Evolutionary conservation across 192 early-diverging fungal genomes (phyloP).

Genomic region (Spizellomyces punctatus): DNA sequence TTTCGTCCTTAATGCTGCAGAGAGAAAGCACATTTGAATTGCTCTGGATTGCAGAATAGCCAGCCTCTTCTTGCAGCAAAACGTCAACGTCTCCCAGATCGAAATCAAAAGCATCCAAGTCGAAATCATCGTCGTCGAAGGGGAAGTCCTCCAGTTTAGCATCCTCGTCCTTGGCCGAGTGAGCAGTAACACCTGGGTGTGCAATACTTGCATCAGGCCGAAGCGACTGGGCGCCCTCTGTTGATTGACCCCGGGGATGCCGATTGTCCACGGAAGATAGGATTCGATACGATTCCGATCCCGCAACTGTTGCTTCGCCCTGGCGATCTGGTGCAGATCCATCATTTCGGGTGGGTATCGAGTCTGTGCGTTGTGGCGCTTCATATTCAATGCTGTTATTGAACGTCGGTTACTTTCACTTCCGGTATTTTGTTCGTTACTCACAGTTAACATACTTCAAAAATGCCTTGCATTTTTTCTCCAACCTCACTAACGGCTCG

Average conservation of each 20-base stretch:
- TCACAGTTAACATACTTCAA: no score
- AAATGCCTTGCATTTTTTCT: neutral
- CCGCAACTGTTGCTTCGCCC: no score
- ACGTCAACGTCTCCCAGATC: neutral
- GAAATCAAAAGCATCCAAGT: neutral
- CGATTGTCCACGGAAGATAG: neutral
- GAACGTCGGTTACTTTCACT: no score
- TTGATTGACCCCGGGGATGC: neutral
- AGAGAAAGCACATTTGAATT: neutral
- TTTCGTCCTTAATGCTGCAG: no score
- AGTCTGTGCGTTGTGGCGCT: no score
- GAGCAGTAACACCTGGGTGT: neutral
- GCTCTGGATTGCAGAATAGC: neutral
- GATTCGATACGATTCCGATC: no score
- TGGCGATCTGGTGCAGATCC: no score
- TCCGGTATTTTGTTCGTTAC: no score
- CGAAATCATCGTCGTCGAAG: neutral
- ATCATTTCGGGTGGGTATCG: no score
- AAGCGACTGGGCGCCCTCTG: neutral
- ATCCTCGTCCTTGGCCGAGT: neutral
- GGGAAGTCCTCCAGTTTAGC: neutral
- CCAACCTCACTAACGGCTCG: slow-evolving; percentile 6
- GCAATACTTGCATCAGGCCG: neutral
- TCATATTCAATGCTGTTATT: no score
- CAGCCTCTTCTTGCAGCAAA: neutral